phyloP scores from a whole-genome alignment of 257 asterid genomes.

The Gardenia jasminoides region DNA sequence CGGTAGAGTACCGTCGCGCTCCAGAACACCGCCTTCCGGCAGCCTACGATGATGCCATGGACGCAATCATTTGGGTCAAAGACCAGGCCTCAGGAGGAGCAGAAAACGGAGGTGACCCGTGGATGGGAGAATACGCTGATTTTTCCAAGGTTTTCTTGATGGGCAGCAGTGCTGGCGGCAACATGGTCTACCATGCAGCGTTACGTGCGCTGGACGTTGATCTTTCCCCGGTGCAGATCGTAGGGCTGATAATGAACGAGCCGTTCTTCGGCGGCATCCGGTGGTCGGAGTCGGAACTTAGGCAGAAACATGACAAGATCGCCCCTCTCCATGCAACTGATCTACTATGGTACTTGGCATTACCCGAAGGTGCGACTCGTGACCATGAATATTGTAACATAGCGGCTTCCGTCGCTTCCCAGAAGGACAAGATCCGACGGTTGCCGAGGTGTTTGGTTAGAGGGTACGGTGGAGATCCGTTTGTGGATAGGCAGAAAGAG shows the following conservation, averaged over 20 bases:
- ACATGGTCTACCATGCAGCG: constrained; percentile 47
- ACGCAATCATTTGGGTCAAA: constrained; percentile 51
- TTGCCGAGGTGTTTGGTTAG: constrained; percentile 51
- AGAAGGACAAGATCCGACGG: constrained; percentile 40
- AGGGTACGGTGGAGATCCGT: constrained; percentile 58
- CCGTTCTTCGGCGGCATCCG: constrained; percentile 56
- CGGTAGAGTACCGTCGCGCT: constrained; percentile 63
- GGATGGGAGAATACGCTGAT: constrained; percentile 50
- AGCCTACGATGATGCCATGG: constrained; percentile 71
- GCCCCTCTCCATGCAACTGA: constrained; percentile 47
- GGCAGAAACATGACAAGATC: constrained; percentile 26
- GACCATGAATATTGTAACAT: constrained; percentile 57
- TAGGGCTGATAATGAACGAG: constrained; percentile 58
- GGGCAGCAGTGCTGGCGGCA: constrained; percentile 73
- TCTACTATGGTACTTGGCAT: constrained; percentile 61
- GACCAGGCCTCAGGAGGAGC: constrained; percentile 26
- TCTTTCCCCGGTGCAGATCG: constrained; percentile 44
- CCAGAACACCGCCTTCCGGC: constrained; percentile 83
- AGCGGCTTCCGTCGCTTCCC: background rate
- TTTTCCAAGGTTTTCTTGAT: constrained; percentile 51
- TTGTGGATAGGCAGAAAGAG: constrained; percentile 64
- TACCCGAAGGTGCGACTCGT: constrained; percentile 55
- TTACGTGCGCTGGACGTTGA: constrained; percentile 37
- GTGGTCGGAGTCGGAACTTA: constrained; percentile 53
- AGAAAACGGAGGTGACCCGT: constrained; percentile 33